Conservation (phyloP, 2,329 filamentous ascomycete genomes). For the Hymenoscyphus salicellus region DNA sequence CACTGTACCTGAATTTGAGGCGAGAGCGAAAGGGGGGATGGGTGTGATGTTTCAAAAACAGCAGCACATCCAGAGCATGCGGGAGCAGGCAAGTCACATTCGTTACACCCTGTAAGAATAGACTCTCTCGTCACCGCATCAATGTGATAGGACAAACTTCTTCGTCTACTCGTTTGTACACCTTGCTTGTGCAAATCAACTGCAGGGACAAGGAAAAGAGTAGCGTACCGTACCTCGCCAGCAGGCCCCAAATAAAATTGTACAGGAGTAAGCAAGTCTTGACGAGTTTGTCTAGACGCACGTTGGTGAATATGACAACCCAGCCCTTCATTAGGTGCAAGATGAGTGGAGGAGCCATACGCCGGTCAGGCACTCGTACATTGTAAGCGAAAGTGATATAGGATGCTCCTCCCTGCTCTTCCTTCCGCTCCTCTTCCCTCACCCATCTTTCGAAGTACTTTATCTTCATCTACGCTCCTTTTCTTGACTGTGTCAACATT, state of each 20-base stretch:
- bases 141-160: background rate
- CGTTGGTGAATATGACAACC: background rate
- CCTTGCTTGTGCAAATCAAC: constrained; percentile 1
- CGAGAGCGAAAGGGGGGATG: background rate
- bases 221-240: background rate
- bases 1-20: background rate
- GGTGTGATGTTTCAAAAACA: background rate
- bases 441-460: constrained; percentile 9
- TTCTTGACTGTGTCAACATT: constrained; percentile 8
- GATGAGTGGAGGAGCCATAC: background rate
- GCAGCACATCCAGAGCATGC: background rate
- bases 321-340: background rate
- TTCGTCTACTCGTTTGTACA: background rate
- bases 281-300: background rate
- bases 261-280: background rate
- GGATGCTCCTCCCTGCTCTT: background rate
- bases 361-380: background rate
- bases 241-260: background rate
- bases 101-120: background rate
- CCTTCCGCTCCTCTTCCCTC: constrained; percentile 10
- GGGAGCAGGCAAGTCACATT: background rate
- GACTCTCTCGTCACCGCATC: background rate
- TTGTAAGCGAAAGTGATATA: background rate
- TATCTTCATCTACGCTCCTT: constrained; percentile 9
- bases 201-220: background rate